Percentiles rank a stretch among this genome's conserved stretches.
Evolutionary conservation across 2,329 filamentous ascomycete genomes (phyloP).

Genomic region (Calonectria henricotiae): DNA sequence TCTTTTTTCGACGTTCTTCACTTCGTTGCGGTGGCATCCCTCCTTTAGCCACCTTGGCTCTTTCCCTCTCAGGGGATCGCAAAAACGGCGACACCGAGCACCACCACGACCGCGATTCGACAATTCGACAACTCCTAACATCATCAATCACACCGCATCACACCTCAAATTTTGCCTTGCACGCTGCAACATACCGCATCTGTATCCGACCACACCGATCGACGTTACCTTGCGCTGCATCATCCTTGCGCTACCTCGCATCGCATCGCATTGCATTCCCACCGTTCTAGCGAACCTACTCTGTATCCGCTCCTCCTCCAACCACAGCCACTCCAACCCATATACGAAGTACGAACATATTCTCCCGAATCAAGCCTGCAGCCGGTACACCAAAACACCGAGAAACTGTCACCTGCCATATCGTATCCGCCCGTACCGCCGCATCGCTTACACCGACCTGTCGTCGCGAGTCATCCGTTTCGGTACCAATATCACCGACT

Average conservation of each 20-base stretch:
- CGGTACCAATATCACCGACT: not conserved
- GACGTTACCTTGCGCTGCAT: slow-evolving; percentile 24
- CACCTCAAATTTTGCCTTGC: not conserved
- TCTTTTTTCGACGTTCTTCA: not conserved
- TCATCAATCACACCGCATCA: slow-evolving; percentile 18
- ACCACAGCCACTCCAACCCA: slow-evolving; percentile 13
- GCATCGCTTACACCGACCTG: slow-evolving; percentile 25
- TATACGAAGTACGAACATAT: slow-evolving; percentile 27
- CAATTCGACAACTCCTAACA: not conserved
- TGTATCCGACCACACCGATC: slow-evolving; percentile 13
- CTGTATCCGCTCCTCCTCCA: slow-evolving; percentile 30
- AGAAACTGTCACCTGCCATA: slow-evolving; percentile 28
- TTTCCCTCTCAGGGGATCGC: slow-evolving; percentile 10
- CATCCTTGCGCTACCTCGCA: slow-evolving; percentile 26
- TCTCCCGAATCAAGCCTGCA: not conserved
- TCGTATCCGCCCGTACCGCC: slow-evolving; percentile 26
- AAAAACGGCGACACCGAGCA: slow-evolving; percentile 14
- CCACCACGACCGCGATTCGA: slow-evolving; percentile 18
- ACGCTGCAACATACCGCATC: slow-evolving; percentile 23
- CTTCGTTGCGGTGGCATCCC: slow-evolving; percentile 3
- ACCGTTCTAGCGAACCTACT: slow-evolving; percentile 24
- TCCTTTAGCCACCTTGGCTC: slow-evolving; percentile 21
- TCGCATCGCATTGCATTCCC: slow-evolving; percentile 26
- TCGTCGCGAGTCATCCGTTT: slow-evolving; percentile 21
- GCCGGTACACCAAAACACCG: slow-evolving; percentile 11